Base-by-base conservation (phyloP, 192 early-diverging fungal genomes). In the Chytriomyces confervae region DNA sequence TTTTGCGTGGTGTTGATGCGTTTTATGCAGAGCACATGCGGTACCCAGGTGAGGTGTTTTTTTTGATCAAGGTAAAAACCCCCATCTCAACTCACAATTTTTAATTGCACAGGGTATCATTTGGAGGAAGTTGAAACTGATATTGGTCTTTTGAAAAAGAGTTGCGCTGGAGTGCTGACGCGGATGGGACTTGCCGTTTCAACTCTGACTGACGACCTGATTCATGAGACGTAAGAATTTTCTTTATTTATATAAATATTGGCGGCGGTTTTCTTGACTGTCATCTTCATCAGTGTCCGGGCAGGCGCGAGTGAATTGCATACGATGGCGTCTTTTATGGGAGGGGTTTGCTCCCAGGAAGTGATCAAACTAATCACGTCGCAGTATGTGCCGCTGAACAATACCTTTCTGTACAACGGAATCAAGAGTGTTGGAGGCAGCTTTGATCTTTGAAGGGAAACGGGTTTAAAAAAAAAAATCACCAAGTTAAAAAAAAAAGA, bases 321-420 rank as follows among this genome's bases (percentile, higher is more conserved):
- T 78, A 94, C 92, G 79, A 90, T 95, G 51, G 93, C 95, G 0
- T 91, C 95, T 7, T 77, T 97, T 18, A 85, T 92, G 70, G 97
- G 96, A 51, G 97, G 96, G 24, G 84, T 99, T 46, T 93, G 92
- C 20, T 88, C 94, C 11, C 97, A 99, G 76, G 97, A 99, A 81
- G 84, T 91, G 36, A 97, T 98, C 86, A 99, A 99, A 86, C 79
- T 99, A 51, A 89, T 98, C 50, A 99, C 97, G 3, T 86, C 87
- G 61, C 97, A 99, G 85, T 99, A 99, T 78, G 91, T 96, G 63
- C 96, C 96, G 2, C 82, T 96, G 63, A 88, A 95, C 83, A 97
- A 97, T 80, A 90, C 92, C 0, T 90, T 91, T 64, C 83, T 99
- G 13, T 93, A 94, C 76, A 92, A 98, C 77, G 95, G 95, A 29